These are phyloP conservation scores for Boletales sp. DNA, from an alignment of 768 basidiomycete genomes.

Conservation along the genomic window DNA sequence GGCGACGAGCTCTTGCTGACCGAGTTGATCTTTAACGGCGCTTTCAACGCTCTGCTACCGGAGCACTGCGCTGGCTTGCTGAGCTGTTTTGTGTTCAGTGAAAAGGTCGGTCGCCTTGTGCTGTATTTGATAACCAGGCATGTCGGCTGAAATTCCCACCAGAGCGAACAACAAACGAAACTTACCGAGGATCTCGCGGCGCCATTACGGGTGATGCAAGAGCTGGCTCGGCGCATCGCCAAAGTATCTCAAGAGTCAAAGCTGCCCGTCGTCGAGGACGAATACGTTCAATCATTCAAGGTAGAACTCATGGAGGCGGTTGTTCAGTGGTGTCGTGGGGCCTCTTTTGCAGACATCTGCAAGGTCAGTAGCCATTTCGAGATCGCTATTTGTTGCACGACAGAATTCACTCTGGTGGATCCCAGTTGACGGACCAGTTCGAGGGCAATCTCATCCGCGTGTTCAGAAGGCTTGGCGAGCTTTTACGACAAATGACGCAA, in stretches of 20 bases:
- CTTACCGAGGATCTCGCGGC: slow-evolving; percentile 92
- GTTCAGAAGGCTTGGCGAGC: slow-evolving; percentile 90
- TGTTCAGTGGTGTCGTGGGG: slow-evolving; percentile 96
- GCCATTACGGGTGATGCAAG: slow-evolving; percentile 92
- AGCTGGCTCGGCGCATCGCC: slow-evolving; percentile 92
- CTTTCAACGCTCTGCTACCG: slow-evolving; percentile 84
- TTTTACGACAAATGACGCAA: slow-evolving; percentile 93
- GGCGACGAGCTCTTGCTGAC: slow-evolving; percentile 96
- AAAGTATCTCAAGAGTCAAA: slow-evolving; percentile 95
- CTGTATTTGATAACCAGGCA: neutral
- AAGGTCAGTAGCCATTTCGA: slow-evolving; percentile 52
- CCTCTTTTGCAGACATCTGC: slow-evolving; percentile 93
- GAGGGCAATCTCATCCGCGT: slow-evolving; percentile 96
- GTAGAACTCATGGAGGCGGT: slow-evolving; percentile 99
- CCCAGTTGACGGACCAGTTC: slow-evolving; percentile 92
- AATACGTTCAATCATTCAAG: slow-evolving; percentile 96
- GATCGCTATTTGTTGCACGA: neutral
- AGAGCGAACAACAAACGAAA: slow-evolving; percentile 85
- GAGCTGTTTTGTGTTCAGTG: slow-evolving; percentile 96
- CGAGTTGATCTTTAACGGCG: slow-evolving; percentile 95
- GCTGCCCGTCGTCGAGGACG: slow-evolving; percentile 83
- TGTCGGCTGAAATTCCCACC: neutral
- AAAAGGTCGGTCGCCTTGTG: slow-evolving; percentile 61
- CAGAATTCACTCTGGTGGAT: neutral
- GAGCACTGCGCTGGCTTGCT: slow-evolving; percentile 93